phyloP scores from a whole-genome alignment of 2,329 filamentous ascomycete genomes.

The Trichophyton rubrum region DNA sequence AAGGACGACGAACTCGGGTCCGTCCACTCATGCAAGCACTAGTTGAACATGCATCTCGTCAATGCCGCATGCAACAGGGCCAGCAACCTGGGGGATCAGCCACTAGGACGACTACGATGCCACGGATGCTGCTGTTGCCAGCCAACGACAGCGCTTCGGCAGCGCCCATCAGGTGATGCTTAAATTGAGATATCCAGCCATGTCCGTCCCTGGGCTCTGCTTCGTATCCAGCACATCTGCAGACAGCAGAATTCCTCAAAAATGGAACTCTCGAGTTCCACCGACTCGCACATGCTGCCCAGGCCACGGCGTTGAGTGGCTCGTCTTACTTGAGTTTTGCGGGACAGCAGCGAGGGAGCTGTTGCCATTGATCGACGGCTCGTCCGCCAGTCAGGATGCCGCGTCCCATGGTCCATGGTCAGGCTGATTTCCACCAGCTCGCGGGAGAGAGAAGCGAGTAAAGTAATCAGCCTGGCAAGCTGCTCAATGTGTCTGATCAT shows the following conservation, averaged over 20 bases:
- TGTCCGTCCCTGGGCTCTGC: background rate
- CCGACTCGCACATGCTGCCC: background rate
- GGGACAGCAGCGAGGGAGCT: background rate
- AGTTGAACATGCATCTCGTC: no score
- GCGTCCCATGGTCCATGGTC: background rate
- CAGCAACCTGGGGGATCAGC: background rate
- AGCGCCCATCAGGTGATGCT: background rate
- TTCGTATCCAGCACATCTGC: background rate
- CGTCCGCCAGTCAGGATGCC: no score
- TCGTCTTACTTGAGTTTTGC: background rate
- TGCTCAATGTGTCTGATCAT: background rate
- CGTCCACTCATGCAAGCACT: background rate
- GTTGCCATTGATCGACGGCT: conserved; percentile 1
- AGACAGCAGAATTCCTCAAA: background rate
- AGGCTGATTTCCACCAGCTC: background rate
- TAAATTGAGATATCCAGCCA: background rate
- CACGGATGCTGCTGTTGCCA: background rate
- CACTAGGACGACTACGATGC: background rate
- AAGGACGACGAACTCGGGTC: background rate
- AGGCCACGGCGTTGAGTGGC: background rate
- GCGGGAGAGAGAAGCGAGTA: background rate
- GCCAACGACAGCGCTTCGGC: background rate
- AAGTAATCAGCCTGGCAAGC: no score
- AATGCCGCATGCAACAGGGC: background rate
- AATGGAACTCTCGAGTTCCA: background rate